These are phyloP conservation scores for Pichia manshurica DNA, from an alignment of 805 yeast genomes.

Conservation along the genomic window DNA sequence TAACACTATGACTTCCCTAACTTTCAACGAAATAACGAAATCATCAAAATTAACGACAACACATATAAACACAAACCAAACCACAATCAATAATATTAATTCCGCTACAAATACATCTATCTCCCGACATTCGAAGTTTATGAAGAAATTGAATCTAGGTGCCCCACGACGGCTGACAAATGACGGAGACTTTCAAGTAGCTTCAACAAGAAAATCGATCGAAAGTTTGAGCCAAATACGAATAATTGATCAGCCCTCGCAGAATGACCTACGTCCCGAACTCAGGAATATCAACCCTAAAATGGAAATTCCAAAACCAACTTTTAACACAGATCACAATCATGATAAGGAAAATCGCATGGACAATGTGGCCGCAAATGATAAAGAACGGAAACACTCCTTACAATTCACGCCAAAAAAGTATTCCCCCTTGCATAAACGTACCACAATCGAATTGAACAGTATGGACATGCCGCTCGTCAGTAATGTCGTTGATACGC, in stretches of 20 bases:
- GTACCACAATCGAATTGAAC: conserved; percentile 1
- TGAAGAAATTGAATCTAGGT: conserved; percentile 37
- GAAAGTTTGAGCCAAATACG: neutral
- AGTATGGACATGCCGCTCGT: conserved; percentile 9
- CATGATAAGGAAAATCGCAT: neutral
- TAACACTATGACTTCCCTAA: conserved; percentile 8
- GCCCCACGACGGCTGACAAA: conserved; percentile 44
- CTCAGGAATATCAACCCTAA: too few species aligned
- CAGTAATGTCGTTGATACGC: neutral
- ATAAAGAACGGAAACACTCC: conserved; percentile 2
- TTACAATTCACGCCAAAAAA: conserved; percentile 15
- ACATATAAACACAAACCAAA: conserved; percentile 8
- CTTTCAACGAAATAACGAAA: conserved; percentile 9
- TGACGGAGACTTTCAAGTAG: conserved; percentile 11
- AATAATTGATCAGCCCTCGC: neutral
- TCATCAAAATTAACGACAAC: conserved; percentile 7
- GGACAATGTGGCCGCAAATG: neutral
- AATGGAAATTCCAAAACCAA: too few species aligned
- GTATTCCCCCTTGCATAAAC: conserved; percentile 22
- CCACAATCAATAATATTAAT: neutral
- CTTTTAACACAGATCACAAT: too few species aligned
- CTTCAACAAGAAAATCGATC: neutral
- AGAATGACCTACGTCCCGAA: too few species aligned
- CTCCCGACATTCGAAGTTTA: conserved; percentile 18
- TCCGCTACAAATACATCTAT: neutral